A percentile compares a stretch with the other conserved stretches of the same genome.
Conservation (phyloP, 139 green algal species). For the Auxenochlorella pyrenoidosa region DNA sequence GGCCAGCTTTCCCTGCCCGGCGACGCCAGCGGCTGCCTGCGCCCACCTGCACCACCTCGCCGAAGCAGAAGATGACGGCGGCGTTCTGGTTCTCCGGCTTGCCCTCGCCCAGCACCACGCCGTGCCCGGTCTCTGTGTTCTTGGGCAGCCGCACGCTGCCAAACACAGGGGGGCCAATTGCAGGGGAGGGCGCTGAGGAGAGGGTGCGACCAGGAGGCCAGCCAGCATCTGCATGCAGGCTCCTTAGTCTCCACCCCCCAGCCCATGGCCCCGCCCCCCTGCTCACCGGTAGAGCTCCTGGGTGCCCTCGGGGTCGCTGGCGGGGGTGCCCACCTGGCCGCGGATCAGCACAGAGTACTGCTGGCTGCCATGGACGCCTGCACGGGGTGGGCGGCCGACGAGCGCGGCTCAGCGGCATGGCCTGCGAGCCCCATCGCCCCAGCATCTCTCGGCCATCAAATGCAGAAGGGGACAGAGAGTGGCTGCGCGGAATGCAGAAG, state of each 20-base stretch:
- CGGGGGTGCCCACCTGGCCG: constrained; percentile 31
- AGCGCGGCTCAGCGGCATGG: no score
- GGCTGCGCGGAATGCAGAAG: no score
- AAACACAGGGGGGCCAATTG: background rate
- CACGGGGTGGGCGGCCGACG: background rate
- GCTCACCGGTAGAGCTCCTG: constrained; percentile 56
- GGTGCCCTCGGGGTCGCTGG: constrained; percentile 36
- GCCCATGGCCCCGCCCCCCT: background rate
- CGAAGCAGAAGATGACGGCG: constrained; percentile 83
- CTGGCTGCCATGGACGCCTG: constrained; percentile 4
- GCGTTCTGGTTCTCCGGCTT: constrained; percentile 96
- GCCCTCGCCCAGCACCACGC: constrained; percentile 82
- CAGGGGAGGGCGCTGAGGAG: background rate
- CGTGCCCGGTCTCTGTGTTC: constrained; percentile 49
- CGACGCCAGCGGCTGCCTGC: no score
- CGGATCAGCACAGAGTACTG: constrained; percentile 50
- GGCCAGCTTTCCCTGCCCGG: no score
- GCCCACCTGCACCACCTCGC: constrained; percentile 67
- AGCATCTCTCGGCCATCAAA: background rate
- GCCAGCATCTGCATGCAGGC: background rate
- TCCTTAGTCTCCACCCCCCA: background rate
- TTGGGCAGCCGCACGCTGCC: constrained; percentile 70
- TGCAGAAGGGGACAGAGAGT: no score
- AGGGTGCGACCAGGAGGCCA: background rate
- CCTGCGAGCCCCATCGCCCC: no score